Evolutionary conservation across 495 filamentous ascomycete genomes (phyloP).

Genomic region (Cladorrhinum samala): DNA sequence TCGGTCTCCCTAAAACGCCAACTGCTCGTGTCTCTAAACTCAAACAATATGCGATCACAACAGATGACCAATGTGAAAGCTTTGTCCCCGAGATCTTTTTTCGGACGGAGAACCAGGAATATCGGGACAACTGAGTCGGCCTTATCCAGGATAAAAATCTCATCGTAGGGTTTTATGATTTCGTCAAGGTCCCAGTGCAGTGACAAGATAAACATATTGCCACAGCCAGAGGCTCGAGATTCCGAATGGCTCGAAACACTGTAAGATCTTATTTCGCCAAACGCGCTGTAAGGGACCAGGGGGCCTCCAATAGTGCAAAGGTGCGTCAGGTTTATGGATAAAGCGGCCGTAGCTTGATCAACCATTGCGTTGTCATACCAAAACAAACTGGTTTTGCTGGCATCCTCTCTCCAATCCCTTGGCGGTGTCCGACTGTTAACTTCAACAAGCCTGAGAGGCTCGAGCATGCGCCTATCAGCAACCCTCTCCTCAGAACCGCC

Average conservation of each 20-base stretch:
- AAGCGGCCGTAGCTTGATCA: neutral
- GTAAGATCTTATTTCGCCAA: neutral
- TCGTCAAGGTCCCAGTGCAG: neutral
- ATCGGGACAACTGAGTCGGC: neutral
- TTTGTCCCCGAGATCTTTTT: neutral
- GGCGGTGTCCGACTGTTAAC: neutral
- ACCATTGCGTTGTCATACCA: neutral
- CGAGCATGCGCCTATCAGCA: too few species aligned
- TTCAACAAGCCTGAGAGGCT: too few species aligned
- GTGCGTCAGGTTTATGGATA: neutral
- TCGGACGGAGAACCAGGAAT: neutral
- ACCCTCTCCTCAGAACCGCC: too few species aligned
- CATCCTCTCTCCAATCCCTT: neutral
- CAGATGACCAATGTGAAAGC: neutral
- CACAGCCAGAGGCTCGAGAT: neutral
- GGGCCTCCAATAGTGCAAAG: neutral
- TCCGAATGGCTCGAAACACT: neutral
- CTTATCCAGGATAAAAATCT: neutral
- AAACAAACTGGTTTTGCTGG: neutral
- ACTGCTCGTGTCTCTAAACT: neutral
- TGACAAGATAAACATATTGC: neutral
- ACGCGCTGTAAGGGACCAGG: neutral
- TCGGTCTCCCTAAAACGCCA: neutral
- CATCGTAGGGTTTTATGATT: neutral
- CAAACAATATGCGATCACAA: neutral